Conservation (phyloP, 768 basidiomycete genomes). For the Collybia mongolica region DNA sequence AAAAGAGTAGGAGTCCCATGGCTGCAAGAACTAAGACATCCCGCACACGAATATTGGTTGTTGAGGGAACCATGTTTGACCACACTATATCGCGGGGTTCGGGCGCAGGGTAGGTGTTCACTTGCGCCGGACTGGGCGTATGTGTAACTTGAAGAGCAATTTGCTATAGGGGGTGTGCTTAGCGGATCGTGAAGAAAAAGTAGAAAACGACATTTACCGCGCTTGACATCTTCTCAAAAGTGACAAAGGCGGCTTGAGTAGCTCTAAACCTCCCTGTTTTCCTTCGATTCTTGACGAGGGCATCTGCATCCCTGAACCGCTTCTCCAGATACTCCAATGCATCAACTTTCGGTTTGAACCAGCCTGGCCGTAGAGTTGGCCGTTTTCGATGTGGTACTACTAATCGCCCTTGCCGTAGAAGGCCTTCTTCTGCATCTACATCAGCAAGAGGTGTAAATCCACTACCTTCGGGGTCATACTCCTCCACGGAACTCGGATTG, state of each 20-base stretch:
- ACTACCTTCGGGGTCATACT: constrained; percentile 73
- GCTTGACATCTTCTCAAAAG: constrained; percentile 93
- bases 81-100: constrained; percentile 97
- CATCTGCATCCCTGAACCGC: constrained; percentile 79
- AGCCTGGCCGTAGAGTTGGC: constrained; percentile 73
- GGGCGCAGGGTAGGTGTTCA: constrained; percentile 75
- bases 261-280: constrained; percentile 73
- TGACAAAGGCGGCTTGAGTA: constrained; percentile 88
- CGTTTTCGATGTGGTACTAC: constrained; percentile 75
- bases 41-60: constrained; percentile 56
- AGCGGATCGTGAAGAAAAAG: neutral
- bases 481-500: constrained; percentile 85
- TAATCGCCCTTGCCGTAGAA: constrained; percentile 45
- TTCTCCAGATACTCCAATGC: constrained; percentile 86
- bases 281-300: constrained; percentile 74
- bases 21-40: constrained; percentile 68
- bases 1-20: constrained; percentile 77
- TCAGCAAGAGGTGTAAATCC: constrained; percentile 48
- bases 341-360: constrained; percentile 80
- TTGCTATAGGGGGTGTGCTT: constrained; percentile 50
- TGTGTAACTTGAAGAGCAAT: constrained; percentile 85
- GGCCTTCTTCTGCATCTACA: constrained; percentile 50
- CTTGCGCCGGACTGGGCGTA: constrained; percentile 62
- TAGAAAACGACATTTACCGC: constrained; percentile 54
- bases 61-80: constrained; percentile 80